Evolutionary conservation across 2,329 filamentous ascomycete genomes (phyloP).

Genomic region (Rasamsonia emersonii): DNA sequence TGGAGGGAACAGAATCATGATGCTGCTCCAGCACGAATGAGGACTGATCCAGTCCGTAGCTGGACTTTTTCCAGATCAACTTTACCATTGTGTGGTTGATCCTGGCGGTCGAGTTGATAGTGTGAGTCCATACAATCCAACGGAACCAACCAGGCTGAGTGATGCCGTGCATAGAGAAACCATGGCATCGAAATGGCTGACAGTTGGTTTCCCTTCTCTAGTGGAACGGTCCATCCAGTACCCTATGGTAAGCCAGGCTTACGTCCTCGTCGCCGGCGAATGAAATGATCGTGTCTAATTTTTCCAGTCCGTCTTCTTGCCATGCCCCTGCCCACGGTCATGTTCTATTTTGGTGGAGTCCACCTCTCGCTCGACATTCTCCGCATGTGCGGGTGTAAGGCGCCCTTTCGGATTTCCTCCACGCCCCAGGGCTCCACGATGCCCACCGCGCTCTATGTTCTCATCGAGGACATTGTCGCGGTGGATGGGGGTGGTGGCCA

Average conservation of each 20-base stretch:
- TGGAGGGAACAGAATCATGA: not conserved
- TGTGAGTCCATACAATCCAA: too few species aligned
- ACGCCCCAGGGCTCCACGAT: conserved; percentile 51
- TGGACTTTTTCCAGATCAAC: conserved; percentile 40
- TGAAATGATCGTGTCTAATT: conserved; percentile 1
- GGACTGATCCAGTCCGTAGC: conserved; percentile 18
- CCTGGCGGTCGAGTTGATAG: conserved; percentile 33
- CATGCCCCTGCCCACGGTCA: conserved; percentile 37
- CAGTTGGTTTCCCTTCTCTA: conserved; percentile 8
- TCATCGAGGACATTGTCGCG: conserved; percentile 59
- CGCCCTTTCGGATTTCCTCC: conserved; percentile 57
- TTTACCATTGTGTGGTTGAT: conserved; percentile 39
- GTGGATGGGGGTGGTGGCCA: conserved; percentile 56
- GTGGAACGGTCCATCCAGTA: conserved; percentile 32
- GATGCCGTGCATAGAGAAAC: too few species aligned
- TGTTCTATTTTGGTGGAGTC: conserved; percentile 38
- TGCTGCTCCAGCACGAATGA: not conserved
- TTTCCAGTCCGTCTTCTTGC: conserved; percentile 33
- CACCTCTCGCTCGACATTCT: conserved; percentile 35
- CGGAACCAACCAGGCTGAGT: too few species aligned
- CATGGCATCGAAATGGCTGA: too few species aligned
- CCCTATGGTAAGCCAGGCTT: conserved; percentile 27
- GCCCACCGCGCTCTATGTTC: conserved; percentile 53
- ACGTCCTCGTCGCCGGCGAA: not conserved
- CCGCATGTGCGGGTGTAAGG: conserved; percentile 34